Evolutionary conservation across 768 basidiomycete species (phyloP).

Genomic region (Leccinum barrowsii): DNA sequence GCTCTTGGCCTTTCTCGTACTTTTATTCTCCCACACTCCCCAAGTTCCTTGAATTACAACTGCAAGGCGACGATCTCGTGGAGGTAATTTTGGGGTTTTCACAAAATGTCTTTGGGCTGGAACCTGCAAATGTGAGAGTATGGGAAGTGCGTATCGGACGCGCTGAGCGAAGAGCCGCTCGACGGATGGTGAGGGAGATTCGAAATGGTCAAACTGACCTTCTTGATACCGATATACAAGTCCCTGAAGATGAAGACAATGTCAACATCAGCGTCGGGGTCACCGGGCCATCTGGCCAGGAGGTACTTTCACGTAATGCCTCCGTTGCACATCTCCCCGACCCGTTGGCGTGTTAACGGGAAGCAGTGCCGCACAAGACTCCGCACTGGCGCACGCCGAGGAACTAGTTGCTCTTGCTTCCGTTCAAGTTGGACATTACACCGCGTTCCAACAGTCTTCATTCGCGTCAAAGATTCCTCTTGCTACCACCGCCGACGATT

Average conservation of each 20-base stretch:
- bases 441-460: slow-evolving; percentile 85
- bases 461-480: slow-evolving; percentile 89
- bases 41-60: slow-evolving; percentile 77
- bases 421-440: slow-evolving; percentile 77
- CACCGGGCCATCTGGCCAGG: slow-evolving; percentile 45
- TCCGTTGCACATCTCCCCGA: slow-evolving; percentile 28
- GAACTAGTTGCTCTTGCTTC: slow-evolving; percentile 66
- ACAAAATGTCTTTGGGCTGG: slow-evolving; percentile 88
- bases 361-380: slow-evolving; percentile 27
- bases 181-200: slow-evolving; percentile 72
- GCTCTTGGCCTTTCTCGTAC: slow-evolving; percentile 88
- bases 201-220: slow-evolving; percentile 45
- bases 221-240: slow-evolving; percentile 42
- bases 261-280: slow-evolving; percentile 64
- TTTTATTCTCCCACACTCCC: slow-evolving; percentile 93
- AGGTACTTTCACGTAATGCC: slow-evolving; percentile 26
- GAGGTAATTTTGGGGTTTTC: slow-evolving; percentile 87
- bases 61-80: slow-evolving; percentile 90
- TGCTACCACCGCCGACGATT: slow-evolving; percentile 84
- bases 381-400: slow-evolving; percentile 48
- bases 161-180: slow-evolving; percentile 80
- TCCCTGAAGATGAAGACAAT: slow-evolving; percentile 48
- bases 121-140: slow-evolving; percentile 94
- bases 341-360: slow-evolving; percentile 28
- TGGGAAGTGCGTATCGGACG: slow-evolving; percentile 89